These are phyloP conservation scores for Elaeis oleifera DNA, from an alignment of 202 grass and related monocot genomes.

Conservation along the genomic window DNA sequence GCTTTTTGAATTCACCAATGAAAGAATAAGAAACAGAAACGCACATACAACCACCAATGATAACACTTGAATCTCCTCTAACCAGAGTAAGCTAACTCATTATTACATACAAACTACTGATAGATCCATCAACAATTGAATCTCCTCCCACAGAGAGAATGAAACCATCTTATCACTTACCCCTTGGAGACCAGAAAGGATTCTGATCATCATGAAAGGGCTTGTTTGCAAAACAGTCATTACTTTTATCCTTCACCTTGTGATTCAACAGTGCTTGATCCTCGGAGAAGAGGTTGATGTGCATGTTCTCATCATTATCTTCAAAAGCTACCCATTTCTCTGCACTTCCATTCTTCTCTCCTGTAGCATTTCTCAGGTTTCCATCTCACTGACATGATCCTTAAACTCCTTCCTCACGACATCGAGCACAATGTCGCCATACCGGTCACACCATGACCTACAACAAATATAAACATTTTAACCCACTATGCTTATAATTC, in stretches of 20 bases:
- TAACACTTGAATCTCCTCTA: neutral
- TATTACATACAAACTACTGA: no score
- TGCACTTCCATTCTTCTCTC: neutral
- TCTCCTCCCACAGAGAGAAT: no score
- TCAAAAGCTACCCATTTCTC: conserved; percentile 59
- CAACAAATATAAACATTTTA: no score
- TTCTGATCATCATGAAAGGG: conserved; percentile 26
- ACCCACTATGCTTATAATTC: no score
- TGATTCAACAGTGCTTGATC: neutral
- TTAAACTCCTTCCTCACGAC: conserved; percentile 64
- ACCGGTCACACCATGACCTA: conserved; percentile 74
- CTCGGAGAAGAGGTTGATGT: conserved; percentile 47
- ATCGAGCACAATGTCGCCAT: conserved; percentile 56
- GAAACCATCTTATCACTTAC: no score
- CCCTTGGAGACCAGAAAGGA: conserved; percentile 18
- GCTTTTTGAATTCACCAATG: no score
- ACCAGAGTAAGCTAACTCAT: neutral
- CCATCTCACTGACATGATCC: conserved; percentile 54
- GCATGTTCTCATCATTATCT: conserved; percentile 43
- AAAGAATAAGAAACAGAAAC: neutral
- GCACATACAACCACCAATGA: neutral
- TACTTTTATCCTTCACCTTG: no score
- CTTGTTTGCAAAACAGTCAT: no score
- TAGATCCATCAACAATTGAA: no score
- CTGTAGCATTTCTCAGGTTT: conserved; percentile 23